Evolutionary conservation across 257 asterid genomes (phyloP).

Genomic region (Prunella vulgaris): DNA sequence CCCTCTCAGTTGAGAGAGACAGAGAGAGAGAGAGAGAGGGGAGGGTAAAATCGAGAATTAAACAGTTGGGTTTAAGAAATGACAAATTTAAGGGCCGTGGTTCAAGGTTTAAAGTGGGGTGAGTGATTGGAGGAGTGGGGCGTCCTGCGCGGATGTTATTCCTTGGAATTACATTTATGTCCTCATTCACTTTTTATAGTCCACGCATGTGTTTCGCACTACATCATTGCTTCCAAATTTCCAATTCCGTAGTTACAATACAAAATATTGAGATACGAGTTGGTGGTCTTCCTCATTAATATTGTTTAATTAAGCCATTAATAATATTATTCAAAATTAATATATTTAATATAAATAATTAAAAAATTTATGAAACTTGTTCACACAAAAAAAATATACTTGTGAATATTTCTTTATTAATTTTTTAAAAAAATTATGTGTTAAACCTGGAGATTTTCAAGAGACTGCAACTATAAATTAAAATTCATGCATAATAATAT

Average conservation of each 20-base stretch:
- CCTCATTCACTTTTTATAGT: constrained; percentile 5
- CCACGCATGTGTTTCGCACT: background rate
- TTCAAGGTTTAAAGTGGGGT: background rate
- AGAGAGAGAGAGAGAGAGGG: constrained; percentile 7
- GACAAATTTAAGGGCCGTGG: constrained; percentile 22
- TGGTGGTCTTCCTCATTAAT: no score
- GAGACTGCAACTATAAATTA: no score
- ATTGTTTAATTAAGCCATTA: no score
- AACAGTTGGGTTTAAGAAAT: constrained; percentile 9
- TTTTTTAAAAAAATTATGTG: no score
- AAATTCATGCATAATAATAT: no score
- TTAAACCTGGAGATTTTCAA: no score
- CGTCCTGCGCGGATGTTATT: constrained; percentile 1
- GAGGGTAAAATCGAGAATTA: constrained; percentile 21
- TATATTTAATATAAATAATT: no score
- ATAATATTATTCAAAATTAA: no score
- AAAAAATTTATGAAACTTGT: no score
- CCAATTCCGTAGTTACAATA: background rate
- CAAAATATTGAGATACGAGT: no score
- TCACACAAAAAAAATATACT: background rate
- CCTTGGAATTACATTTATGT: constrained; percentile 18
- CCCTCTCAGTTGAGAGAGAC: background rate
- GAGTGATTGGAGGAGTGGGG: no score
- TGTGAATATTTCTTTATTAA: background rate
- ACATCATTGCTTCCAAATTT: background rate